Evolutionary conservation across 805 yeast species (phyloP), one percentile per base, ranked within the genome.

Genomic region (Kazachstania martiniae): DNA sequence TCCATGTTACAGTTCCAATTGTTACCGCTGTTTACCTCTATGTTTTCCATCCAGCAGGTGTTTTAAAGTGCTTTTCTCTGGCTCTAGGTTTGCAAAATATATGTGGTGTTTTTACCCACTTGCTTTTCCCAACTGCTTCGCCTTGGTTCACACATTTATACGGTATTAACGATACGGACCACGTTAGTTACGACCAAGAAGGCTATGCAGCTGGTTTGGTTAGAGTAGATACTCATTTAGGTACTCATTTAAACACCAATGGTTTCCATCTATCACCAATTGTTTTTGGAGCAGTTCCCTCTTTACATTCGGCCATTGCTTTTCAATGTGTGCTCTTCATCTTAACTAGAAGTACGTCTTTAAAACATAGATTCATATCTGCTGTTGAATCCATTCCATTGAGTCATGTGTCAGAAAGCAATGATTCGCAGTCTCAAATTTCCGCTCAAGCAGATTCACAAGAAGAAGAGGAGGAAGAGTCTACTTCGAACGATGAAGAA

Each of bases 151-250:
- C 74, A 29, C 76, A 71, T 46, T 39, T 72, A 38, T 66, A 77
- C 42, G 82, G 84, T 3, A 65, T 67, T 15, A 68, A 72, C 40
- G 66, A 53, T 34, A 42, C 42, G 4, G 64, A 48, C 35, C 59
- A 50, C 8, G 78, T 80, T 2, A 62, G 66, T 39, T 78, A 77
- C 50, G 70, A 68, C 21, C 73, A 73, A 67, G 68, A 68, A 10
- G 83, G 83, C 10, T 78, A 70, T 46, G 79, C 83, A 2, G 87
- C 84, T 10, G 85, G 85, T 2, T 58, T 77, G 27, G 70, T 73
- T 3, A 59, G 83, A 28, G 75, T 73, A n/a, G 83, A 77, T 46
- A 54, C 67, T 18, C 76, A 74, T 16, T 46, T 76, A 42, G 81
- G 81, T 1, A 71, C 77, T 0, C 76, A 73, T 47, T 41, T 76